These are phyloP conservation scores for Tetrahymena elliotti DNA, from an alignment of 73 alveolate species.

Conservation along the genomic window DNA sequence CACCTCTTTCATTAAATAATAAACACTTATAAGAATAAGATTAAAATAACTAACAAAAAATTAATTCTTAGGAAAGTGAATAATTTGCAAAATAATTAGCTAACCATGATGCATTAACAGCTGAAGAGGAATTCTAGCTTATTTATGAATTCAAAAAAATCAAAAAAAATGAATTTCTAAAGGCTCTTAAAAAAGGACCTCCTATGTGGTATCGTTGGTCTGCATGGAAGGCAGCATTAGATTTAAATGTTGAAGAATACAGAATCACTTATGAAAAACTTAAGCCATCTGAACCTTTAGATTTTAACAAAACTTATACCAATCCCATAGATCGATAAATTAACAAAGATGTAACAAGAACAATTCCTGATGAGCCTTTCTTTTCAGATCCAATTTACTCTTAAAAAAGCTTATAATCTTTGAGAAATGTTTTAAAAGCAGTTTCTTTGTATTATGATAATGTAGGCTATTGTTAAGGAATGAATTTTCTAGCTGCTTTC, in stretches of 20 bases:
- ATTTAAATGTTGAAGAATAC: not conserved
- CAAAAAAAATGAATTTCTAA: not conserved
- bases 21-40: not conserved
- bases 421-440: not conserved
- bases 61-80: not conserved
- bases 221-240: not conserved
- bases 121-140: not conserved
- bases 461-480: conserved; percentile 38
- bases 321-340: not conserved
- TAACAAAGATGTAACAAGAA: not conserved
- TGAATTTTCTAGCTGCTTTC: conserved; percentile 28
- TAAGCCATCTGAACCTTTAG: not conserved
- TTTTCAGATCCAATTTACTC: not conserved
- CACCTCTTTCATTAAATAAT: not conserved
- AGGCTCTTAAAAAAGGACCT: not conserved
- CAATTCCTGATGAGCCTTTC: not conserved
- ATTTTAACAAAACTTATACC: not conserved
- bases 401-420: not conserved
- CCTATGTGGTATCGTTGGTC: not conserved
- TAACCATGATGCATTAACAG: not conserved
- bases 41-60: not conserved
- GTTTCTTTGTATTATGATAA: not conserved
- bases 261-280: not conserved
- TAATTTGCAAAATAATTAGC: not conserved
- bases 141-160: not conserved